phyloP scores from a whole-genome alignment of 306 rosid species.

The Mimosa pudica region DNA sequence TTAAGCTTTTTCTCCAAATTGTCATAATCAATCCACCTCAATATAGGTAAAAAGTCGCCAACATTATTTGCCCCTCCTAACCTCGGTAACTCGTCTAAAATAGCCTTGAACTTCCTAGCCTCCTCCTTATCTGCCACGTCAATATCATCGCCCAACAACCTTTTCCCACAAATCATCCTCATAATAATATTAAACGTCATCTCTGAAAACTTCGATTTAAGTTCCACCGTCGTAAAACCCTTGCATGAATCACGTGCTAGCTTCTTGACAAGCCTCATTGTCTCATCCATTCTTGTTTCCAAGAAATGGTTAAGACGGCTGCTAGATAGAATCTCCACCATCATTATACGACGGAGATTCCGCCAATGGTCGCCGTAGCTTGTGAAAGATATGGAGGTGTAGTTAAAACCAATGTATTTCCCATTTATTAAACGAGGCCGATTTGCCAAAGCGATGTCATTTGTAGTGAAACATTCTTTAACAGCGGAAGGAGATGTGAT shows the following conservation, averaged over 20 bases:
- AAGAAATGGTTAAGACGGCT: slow-evolving; percentile 37
- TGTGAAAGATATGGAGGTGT: slow-evolving; percentile 38
- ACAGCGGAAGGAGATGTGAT: slow-evolving; percentile 41
- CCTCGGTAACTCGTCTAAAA: background rate
- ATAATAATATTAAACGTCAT: background rate
- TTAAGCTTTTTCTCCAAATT: background rate
- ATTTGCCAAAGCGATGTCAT: slow-evolving; percentile 57
- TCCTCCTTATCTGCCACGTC: slow-evolving; percentile 35
- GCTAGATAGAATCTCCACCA: slow-evolving; percentile 53
- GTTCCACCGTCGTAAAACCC: background rate
- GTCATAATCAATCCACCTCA: slow-evolving; percentile 39
- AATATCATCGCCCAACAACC: background rate
- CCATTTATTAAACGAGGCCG: slow-evolving; percentile 45
- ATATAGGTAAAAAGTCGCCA: slow-evolving; percentile 34
- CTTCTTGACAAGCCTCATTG: background rate
- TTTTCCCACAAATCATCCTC: background rate
- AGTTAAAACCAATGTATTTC: slow-evolving; percentile 50
- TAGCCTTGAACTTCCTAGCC: slow-evolving; percentile 36
- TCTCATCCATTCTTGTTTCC: slow-evolving; percentile 45
- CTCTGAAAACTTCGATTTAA: background rate
- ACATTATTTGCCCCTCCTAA: slow-evolving; percentile 17
- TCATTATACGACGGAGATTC: slow-evolving; percentile 63
- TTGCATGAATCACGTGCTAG: background rate
- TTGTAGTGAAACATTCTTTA: slow-evolving; percentile 63
- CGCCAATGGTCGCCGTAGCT: slow-evolving; percentile 74